Conservation (phyloP, 2,329 filamentous ascomycete genomes). For the Ustilaginoidea virens region DNA sequence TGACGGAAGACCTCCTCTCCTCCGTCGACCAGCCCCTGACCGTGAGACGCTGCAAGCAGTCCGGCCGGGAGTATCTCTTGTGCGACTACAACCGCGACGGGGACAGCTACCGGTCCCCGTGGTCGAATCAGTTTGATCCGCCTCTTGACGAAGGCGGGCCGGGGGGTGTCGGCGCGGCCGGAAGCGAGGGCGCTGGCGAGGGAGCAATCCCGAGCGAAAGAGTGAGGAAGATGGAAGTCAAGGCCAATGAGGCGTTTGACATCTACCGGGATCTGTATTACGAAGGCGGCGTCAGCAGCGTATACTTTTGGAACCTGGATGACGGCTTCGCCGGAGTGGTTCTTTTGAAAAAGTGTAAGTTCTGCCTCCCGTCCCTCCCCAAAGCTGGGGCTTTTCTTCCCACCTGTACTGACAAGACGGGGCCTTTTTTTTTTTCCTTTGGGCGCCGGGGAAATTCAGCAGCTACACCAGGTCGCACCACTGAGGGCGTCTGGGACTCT, state of each 20-base stretch:
- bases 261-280: constrained; percentile 95
- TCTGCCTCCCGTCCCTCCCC: neutral
- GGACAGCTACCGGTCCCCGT: constrained; percentile 94
- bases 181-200: constrained; percentile 51
- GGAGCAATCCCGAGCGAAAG: constrained; percentile 80
- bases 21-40: constrained; percentile 93
- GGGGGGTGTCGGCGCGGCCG: constrained; percentile 34
- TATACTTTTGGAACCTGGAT: constrained; percentile 97
- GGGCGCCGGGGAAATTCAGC: constrained; percentile 31
- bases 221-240: constrained; percentile 84
- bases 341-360: constrained; percentile 78
- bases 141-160: constrained; percentile 53
- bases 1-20: constrained; percentile 94
- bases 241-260: constrained; percentile 91
- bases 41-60: constrained; percentile 71
- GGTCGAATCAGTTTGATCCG: constrained; percentile 97
- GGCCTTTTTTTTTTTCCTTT: no score
- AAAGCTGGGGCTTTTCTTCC: no score
- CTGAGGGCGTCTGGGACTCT: constrained; percentile 83
- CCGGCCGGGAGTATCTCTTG: constrained; percentile 87
- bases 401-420: no score
- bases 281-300: constrained; percentile 87
- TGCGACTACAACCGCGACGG: constrained; percentile 99
- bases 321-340: constrained; percentile 96
- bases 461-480: constrained; percentile 47